A percentile compares a stretch with the other conserved stretches of the same genome.
These are phyloP conservation scores for Paramarasmius palmivorus DNA, from an alignment of 1,284 basidiomycete genomes.

Conservation along the genomic window DNA sequence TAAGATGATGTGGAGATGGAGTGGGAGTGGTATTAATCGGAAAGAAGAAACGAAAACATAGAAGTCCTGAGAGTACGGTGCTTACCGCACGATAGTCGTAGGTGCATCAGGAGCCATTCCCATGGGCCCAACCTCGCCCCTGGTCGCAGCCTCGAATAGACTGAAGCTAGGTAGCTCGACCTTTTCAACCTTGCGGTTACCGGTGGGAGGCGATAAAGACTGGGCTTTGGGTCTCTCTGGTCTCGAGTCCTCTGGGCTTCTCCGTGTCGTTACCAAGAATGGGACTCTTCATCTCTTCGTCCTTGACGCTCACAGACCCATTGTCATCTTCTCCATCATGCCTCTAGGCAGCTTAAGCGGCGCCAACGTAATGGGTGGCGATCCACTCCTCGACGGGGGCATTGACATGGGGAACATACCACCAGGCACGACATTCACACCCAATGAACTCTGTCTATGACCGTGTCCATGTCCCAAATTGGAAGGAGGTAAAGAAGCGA, in stretches of 20 bases:
- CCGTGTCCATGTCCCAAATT: constrained; percentile 20
- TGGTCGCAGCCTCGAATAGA: constrained; percentile 57
- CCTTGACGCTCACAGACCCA: constrained; percentile 17
- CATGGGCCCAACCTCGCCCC: constrained; percentile 16
- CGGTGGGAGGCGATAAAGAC: constrained; percentile 19
- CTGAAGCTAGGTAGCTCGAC: constrained; percentile 60
- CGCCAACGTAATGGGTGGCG: constrained; percentile 70
- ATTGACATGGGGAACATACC: constrained; percentile 28
- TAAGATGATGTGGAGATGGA: no score
- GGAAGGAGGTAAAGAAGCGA: constrained; percentile 1
- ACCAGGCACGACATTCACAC: constrained; percentile 8
- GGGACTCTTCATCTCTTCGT: constrained; percentile 3
- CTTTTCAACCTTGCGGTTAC: constrained; percentile 11
- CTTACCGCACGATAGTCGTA: background rate
- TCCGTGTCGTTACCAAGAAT: background rate
- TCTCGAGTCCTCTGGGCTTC: no score
- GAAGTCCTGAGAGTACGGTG: no score
- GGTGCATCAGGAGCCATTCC: background rate
- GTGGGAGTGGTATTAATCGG: no score
- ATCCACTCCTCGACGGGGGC: constrained; percentile 58
- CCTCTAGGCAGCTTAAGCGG: constrained; percentile 51
- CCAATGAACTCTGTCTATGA: constrained; percentile 21
- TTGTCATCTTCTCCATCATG: constrained; percentile 15
- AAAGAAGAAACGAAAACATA: no score
- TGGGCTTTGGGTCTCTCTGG: constrained; percentile 19